Conservation (phyloP, 1,284 basidiomycete genomes). For the Trichosporon sp. region DNA sequence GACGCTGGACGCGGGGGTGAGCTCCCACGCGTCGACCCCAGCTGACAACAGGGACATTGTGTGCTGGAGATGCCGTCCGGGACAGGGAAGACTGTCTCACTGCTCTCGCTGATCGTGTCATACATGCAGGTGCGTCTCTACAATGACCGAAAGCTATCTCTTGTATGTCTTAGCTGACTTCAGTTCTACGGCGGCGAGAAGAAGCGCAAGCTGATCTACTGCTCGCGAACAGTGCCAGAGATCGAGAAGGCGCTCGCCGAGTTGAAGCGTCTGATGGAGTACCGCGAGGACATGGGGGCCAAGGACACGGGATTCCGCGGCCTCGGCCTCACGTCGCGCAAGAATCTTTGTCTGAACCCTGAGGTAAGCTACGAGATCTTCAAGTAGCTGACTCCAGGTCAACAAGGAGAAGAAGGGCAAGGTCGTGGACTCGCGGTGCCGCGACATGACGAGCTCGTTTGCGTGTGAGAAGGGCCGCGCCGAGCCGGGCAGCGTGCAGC, state of each 20-base stretch:
- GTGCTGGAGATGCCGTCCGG: constrained; percentile 99
- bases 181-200: constrained; percentile 74
- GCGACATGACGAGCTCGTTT: constrained; percentile 86
- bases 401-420: constrained; percentile 97
- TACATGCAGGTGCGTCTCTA: constrained; percentile 78
- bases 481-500: constrained; percentile 83
- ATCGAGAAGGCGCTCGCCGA: constrained; percentile 98
- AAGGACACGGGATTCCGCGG: constrained; percentile 83
- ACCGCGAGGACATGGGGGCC: constrained; percentile 69
- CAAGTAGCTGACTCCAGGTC: constrained; percentile 55
- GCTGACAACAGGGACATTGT: constrained; percentile 75
- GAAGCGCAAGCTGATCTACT: constrained; percentile 93
- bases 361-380: constrained; percentile 58
- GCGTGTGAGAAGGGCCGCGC: constrained; percentile 79
- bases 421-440: constrained; percentile 91
- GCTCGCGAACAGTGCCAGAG: constrained; percentile 99
- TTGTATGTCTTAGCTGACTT: not conserved
- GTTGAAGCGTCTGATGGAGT: constrained; percentile 89
- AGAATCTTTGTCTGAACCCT: constrained; percentile 95
- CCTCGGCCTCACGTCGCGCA: constrained; percentile 87
- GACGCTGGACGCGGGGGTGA: constrained; percentile 79
- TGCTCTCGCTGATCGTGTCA: constrained; percentile 92
- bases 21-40: constrained; percentile 7
- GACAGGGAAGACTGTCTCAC: constrained; percentile 96
- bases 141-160: not conserved